A percentile compares a stretch with the other conserved stretches of the same genome.
Conservation (phyloP, 2,329 filamentous ascomycete genomes). For the Didymella exigua region DNA sequence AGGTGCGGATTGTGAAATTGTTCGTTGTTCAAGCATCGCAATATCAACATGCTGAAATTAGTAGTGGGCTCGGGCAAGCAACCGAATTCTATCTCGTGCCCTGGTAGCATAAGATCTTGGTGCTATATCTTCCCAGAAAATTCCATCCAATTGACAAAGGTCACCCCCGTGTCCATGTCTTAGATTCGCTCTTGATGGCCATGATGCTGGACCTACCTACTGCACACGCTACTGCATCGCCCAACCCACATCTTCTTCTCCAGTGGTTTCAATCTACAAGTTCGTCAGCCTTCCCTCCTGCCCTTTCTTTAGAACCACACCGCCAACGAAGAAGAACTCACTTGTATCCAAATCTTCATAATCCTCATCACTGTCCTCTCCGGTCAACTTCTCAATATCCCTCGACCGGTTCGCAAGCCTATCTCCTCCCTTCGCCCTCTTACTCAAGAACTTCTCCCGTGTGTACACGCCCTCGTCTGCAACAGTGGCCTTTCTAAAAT, state of each 20-base stretch:
- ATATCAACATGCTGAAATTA: too few relatives aligned
- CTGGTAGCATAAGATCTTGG: too few relatives aligned
- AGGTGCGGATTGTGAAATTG: too few relatives aligned
- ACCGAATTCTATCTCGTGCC: too few relatives aligned
- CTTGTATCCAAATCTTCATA: slow-evolving; percentile 16
- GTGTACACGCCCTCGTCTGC: neutral
- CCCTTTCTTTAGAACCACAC: slow-evolving; percentile 8
- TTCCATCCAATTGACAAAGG: too few relatives aligned
- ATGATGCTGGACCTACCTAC: too few relatives aligned
- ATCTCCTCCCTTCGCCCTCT: neutral
- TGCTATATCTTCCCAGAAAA: too few relatives aligned
- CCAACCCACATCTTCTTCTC: too few relatives aligned
- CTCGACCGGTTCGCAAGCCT: neutral
- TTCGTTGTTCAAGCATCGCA: neutral
- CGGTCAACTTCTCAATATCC: neutral
- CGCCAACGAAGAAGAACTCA: slow-evolving; percentile 15
- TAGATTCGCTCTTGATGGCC: too few relatives aligned
- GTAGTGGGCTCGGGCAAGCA: too few relatives aligned
- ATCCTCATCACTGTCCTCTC: slow-evolving; percentile 2
- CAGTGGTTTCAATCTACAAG: neutral
- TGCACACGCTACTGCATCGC: too few relatives aligned
- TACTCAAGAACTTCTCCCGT: neutral
- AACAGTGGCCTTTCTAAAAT: neutral
- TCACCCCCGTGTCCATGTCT: too few relatives aligned
- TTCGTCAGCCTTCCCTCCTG: slow-evolving; percentile 6